These are phyloP conservation scores for Lodderomyces oxycetoniae DNA, from an alignment of 1,139 yeast genomes.

Conservation along the genomic window DNA sequence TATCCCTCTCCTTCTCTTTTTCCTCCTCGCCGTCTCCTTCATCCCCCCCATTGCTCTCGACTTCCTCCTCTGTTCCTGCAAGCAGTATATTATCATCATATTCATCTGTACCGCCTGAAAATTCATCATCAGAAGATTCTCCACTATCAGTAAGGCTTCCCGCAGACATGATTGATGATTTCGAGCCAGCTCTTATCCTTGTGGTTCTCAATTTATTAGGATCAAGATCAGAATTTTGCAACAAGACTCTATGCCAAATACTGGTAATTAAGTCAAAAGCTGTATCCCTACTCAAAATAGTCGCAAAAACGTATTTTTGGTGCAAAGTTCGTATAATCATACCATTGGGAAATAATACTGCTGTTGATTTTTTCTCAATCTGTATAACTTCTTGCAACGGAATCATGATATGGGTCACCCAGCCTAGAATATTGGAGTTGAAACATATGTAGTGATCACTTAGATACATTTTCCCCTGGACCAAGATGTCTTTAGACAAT, in stretches of 20 bases:
- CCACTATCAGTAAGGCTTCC: slow-evolving; percentile 9
- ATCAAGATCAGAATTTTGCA: slow-evolving; percentile 23
- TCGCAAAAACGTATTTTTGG: slow-evolving; percentile 68
- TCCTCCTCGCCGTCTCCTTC: slow-evolving; percentile 8
- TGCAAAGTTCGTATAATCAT: slow-evolving; percentile 67
- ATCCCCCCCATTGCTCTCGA: slow-evolving; percentile 8
- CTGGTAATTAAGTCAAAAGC: slow-evolving; percentile 57
- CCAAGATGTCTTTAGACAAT: slow-evolving; percentile 60
- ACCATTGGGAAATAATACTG: slow-evolving; percentile 72
- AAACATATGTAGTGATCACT: slow-evolving; percentile 59
- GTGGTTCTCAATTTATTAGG: slow-evolving; percentile 15
- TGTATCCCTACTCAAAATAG: slow-evolving; percentile 63
- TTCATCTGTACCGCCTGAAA: slow-evolving; percentile 8
- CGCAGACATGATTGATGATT: slow-evolving; percentile 8
- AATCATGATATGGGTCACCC: slow-evolving; percentile 63
- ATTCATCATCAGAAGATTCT: slow-evolving; percentile 10
- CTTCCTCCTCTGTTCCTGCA: slow-evolving; percentile 3
- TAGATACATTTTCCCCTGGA: slow-evolving; percentile 68
- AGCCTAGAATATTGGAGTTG: slow-evolving; percentile 69
- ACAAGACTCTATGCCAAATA: slow-evolving; percentile 52
- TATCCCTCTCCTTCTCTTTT: slow-evolving; percentile 3
- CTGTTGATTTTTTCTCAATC: slow-evolving; percentile 68
- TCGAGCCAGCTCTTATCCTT: slow-evolving; percentile 11
- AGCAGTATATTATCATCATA: slow-evolving; percentile 8
- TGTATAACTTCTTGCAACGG: slow-evolving; percentile 68